phyloP scores from a whole-genome alignment of 2,329 filamentous ascomycete species.

The Aspergillus ibericus region DNA sequence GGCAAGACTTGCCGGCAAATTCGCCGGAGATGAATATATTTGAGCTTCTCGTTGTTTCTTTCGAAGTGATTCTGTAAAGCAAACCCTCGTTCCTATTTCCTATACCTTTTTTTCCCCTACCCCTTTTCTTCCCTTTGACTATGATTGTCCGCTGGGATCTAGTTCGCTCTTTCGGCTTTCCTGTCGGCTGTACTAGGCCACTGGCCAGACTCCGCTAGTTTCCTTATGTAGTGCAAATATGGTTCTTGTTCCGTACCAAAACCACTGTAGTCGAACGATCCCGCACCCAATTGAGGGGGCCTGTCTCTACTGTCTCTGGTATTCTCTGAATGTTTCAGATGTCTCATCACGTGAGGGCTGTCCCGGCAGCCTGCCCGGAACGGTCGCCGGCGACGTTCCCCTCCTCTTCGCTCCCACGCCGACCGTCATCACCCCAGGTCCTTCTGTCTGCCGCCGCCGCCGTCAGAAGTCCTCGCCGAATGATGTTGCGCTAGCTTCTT shows the following conservation, averaged over 20 bases:
- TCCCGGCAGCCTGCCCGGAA: constrained; percentile 17
- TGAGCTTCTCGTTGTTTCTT: neutral
- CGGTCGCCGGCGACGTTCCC: constrained; percentile 8
- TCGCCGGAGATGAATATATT: neutral
- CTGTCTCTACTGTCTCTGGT: too few species aligned
- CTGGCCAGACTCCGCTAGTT: neutral
- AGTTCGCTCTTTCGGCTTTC: neutral
- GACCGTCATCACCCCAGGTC: constrained; percentile 2
- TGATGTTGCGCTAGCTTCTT: constrained; percentile 24
- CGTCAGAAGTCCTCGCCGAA: constrained; percentile 15
- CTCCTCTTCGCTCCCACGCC: constrained; percentile 10
- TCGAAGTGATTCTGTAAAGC: neutral
- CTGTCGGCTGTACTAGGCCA: neutral
- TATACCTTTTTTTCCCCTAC: too few species aligned
- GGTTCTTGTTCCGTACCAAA: neutral
- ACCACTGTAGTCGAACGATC: neutral
- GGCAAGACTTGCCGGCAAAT: neutral
- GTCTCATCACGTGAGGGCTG: constrained; percentile 15
- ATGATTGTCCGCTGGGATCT: neutral
- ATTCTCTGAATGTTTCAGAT: constrained; percentile 3
- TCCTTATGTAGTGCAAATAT: neutral
- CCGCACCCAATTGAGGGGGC: neutral
- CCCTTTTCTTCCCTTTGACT: too few species aligned
- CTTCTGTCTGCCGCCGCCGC: constrained; percentile 15
- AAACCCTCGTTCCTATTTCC: neutral